Evolutionary conservation across 2,329 filamentous ascomycete genomes (phyloP).

Genomic region (Cryphonectria naterciae): DNA sequence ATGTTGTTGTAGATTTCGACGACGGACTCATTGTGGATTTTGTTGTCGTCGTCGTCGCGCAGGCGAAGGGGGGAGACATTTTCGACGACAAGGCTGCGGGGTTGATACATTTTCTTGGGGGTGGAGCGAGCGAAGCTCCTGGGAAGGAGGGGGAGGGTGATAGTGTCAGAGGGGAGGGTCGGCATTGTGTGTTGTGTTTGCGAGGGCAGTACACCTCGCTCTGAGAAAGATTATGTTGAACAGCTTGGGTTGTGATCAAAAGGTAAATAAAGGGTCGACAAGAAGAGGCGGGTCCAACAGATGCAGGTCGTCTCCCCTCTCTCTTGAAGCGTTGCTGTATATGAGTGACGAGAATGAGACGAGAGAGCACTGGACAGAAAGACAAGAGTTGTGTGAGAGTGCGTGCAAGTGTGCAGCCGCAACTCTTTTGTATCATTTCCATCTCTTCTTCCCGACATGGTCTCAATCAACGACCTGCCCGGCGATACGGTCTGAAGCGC

Average conservation of each 20-base stretch:
- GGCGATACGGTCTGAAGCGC: background rate
- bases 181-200: background rate
- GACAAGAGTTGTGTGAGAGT: background rate
- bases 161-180: slow-evolving; percentile 5
- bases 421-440: slow-evolving; percentile 8
- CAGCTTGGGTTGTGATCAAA: background rate
- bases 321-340: background rate
- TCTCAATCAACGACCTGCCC: background rate
- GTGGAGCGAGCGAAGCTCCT: background rate
- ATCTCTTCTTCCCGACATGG: background rate
- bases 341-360: background rate
- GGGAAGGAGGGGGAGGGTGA: slow-evolving; percentile 1
- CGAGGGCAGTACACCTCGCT: background rate
- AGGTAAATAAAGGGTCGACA: background rate
- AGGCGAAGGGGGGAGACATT: background rate
- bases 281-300: background rate
- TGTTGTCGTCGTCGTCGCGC: background rate
- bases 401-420: background rate
- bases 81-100: slow-evolving; percentile 1
- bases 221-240: background rate
- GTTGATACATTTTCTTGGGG: background rate
- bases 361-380: slow-evolving; percentile 1
- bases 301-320: background rate
- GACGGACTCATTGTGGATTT: slow-evolving; percentile 7
- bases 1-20: slow-evolving; percentile 13